Evolutionary conservation across 805 yeast genomes (phyloP), one percentile per base, ranked within the genome.

Genomic region (Sungouiella thailandica): DNA sequence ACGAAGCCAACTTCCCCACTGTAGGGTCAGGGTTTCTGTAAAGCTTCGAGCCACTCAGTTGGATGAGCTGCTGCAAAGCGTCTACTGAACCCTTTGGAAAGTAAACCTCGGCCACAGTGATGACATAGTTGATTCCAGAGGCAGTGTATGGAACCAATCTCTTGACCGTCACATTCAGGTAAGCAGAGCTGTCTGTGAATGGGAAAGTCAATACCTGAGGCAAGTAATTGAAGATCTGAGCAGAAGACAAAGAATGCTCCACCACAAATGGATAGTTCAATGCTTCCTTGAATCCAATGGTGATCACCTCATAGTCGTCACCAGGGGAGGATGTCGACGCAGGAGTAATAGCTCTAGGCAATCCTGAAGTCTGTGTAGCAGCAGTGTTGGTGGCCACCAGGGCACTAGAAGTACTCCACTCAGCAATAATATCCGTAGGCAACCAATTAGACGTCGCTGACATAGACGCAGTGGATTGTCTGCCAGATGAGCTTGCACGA

Each of bases 211-310:
- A 64, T 11, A 82, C 83, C 23, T 58, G 58, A n/a, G 97, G 97
- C 50, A 93, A 70, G 57, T 80, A 88, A 50, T 83, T 77, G 61
- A 86, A 83, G 31, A 86, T 81, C 60, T 85, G 95, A 3, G 95
- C 93, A 10, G 89, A 83, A 2, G 93, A 71, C 32, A 81, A 60
- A 1, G 90, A 72, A 55, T 80, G 76, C 37, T 70, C 60, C 27
- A 82, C 94, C 39, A 86, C 85, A 55, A 83, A 86, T 31, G 86
- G 85, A 60, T 89, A 90, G 58, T 87, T 88, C 59, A 88, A 74
- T 3, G 80, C 75, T 37, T 77, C 60, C 49, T 79, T 78, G 68
- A 90, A 90, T 4, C 95, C 95, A 52, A 88, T 63, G 30, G 83
- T 78, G 34, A 88, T 75, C 36, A 78, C 57, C 32, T 70, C 65